These are phyloP conservation scores for Leccinum sublutescens DNA, from an alignment of 768 basidiomycete genomes.

Conservation along the genomic window DNA sequence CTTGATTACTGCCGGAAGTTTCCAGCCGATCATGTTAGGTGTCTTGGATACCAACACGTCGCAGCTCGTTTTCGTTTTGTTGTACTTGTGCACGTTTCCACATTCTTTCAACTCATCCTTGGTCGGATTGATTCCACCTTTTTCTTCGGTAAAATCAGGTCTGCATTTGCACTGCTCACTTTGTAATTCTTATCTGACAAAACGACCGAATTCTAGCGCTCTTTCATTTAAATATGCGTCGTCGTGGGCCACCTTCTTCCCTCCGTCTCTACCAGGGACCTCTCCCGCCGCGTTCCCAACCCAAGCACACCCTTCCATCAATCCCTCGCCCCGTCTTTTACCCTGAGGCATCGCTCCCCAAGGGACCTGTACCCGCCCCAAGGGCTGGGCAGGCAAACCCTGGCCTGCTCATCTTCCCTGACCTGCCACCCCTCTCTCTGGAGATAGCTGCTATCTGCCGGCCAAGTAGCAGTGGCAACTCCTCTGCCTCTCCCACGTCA, in stretches of 20 bases:
- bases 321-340: conserved; percentile 55
- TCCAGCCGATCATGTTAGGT: background rate
- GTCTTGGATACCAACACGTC: background rate
- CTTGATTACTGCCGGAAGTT: background rate
- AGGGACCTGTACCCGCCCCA: conserved; percentile 18
- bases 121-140: conserved; percentile 4
- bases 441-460: conserved; percentile 18
- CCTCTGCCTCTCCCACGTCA: conserved; percentile 6
- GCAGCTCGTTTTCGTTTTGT: too few species aligned
- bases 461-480: conserved; percentile 10
- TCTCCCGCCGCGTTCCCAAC: conserved; percentile 54
- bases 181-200: background rate
- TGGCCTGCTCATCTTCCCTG: conserved; percentile 13
- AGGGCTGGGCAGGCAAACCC: conserved; percentile 14
- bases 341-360: conserved; percentile 29
- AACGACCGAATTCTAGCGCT: background rate
- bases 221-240: conserved; percentile 45
- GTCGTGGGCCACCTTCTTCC: conserved; percentile 65
- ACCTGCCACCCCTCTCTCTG: conserved; percentile 26
- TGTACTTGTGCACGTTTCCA: background rate
- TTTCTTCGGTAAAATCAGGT: conserved; percentile 5
- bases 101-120: background rate
- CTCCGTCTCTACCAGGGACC: conserved; percentile 63
- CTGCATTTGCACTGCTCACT: background rate
- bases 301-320: conserved; percentile 68